A percentile compares a stretch with the other conserved stretches of the same genome.
These are phyloP conservation scores for Claviceps quebecensis DNA, from an alignment of 2,329 filamentous ascomycete genomes.

Conservation along the genomic window DNA sequence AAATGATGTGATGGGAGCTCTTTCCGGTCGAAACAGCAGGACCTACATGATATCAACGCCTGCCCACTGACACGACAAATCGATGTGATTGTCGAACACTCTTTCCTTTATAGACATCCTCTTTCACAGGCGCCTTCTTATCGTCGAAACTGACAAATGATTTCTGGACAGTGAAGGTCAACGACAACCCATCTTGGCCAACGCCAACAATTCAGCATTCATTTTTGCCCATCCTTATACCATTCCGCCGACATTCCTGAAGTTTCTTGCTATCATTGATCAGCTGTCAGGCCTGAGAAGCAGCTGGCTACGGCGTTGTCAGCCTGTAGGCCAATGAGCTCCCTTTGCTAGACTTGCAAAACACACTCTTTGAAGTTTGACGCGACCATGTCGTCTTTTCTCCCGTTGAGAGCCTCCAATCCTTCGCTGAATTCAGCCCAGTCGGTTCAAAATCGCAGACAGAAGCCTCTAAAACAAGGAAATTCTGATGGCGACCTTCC, in stretches of 20 bases:
- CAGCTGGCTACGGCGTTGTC: not conserved
- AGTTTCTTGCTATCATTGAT: not conserved
- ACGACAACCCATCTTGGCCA: not conserved
- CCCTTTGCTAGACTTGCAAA: not conserved
- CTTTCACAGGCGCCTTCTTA: not conserved
- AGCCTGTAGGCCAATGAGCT: not conserved
- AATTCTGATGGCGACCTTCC: not conserved
- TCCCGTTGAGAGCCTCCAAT: slow-evolving; percentile 9
- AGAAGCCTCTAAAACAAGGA: not conserved
- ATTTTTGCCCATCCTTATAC: not conserved
- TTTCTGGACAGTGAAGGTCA: not conserved
- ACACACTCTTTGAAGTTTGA: not conserved
- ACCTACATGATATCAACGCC: not conserved
- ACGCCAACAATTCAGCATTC: not conserved
- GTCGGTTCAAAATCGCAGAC: not conserved
- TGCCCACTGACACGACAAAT: not conserved
- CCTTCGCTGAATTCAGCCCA: slow-evolving; percentile 7
- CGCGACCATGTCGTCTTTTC: slow-evolving; percentile 11
- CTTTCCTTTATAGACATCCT: not conserved
- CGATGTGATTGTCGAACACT: not conserved
- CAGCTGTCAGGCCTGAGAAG: not conserved
- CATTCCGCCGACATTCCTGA: not conserved
- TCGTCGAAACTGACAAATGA: not conserved
- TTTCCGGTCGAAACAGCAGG: not conserved
- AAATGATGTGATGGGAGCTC: no score